Evolutionary conservation across 495 filamentous ascomycete species (phyloP).

Genomic region (Penicillium paxilli): DNA sequence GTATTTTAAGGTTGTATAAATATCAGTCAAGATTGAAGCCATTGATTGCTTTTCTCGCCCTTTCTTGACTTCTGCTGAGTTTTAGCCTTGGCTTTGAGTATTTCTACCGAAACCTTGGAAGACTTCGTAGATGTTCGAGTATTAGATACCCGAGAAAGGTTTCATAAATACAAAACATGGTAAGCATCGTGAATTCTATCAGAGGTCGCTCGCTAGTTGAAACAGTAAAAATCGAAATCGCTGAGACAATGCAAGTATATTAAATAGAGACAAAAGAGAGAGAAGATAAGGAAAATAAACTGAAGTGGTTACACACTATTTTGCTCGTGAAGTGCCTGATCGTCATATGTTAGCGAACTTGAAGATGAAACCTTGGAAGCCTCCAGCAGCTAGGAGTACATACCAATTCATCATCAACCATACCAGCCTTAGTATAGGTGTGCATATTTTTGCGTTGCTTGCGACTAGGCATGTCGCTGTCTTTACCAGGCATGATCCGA

Average conservation of each 20-base stretch:
- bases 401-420: neutral
- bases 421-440: neutral
- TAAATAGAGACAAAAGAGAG: too few relatives aligned
- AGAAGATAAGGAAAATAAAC: too few relatives aligned
- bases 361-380: too few relatives aligned
- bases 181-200: neutral
- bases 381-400: neutral
- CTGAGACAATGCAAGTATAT: neutral
- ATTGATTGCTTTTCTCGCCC: too few relatives aligned
- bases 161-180: too few relatives aligned
- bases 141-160: too few relatives aligned
- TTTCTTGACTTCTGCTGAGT: too few relatives aligned
- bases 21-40: too few relatives aligned
- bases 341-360: neutral
- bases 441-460: constrained; percentile 6
- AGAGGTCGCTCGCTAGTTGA: neutral
- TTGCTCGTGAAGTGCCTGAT: neutral
- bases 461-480: constrained; percentile 30
- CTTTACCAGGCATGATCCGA: constrained; percentile 43
- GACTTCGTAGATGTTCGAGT: too few relatives aligned
- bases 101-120: too few relatives aligned
- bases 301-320: neutral
- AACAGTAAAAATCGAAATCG: neutral
- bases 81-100: too few relatives aligned
- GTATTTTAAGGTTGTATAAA: too few relatives aligned